These are phyloP conservation scores for Bipolaris sorokiniana DNA, from an alignment of 2,329 filamentous ascomycete genomes.

Conservation along the genomic window DNA sequence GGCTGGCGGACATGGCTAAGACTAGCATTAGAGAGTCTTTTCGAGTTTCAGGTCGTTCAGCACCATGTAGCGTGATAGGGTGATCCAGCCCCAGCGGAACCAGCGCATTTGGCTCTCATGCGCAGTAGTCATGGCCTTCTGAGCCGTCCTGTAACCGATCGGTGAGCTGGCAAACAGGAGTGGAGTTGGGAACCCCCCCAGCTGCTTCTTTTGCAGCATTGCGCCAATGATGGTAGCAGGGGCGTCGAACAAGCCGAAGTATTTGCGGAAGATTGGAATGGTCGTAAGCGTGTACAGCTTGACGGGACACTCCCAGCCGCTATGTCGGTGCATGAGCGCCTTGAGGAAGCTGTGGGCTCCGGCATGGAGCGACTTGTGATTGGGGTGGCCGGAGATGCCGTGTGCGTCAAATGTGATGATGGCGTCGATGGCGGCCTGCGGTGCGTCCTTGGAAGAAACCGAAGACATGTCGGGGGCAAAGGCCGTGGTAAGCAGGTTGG, in stretches of 20 bases:
- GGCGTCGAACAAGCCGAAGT: constrained; percentile 76
- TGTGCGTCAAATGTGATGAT: constrained; percentile 87
- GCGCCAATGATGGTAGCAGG: constrained; percentile 71
- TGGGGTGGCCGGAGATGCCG: constrained; percentile 87
- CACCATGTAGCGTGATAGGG: constrained; percentile 89
- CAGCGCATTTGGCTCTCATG: constrained; percentile 98
- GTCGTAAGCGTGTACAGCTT: constrained; percentile 84
- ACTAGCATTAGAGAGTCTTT: constrained; percentile 44
- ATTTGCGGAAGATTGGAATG: constrained; percentile 79
- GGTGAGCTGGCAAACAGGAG: constrained; percentile 76
- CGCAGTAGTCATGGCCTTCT: constrained; percentile 85
- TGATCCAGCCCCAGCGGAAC: constrained; percentile 97
- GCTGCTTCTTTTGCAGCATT: constrained; percentile 57
- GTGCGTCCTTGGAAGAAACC: constrained; percentile 51
- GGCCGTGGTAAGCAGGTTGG: constrained; percentile 70
- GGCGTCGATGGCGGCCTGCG: constrained; percentile 70
- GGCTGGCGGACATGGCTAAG: too few species aligned
- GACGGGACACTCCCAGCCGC: constrained; percentile 73
- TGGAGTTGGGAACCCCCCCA: constrained; percentile 60
- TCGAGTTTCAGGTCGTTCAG: constrained; percentile 82
- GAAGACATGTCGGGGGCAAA: constrained; percentile 71
- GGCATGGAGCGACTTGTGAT: constrained; percentile 88
- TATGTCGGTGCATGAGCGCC: constrained; percentile 66
- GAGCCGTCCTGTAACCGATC: constrained; percentile 68
- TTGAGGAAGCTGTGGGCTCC: constrained; percentile 77